Conservation (phyloP, 208 protist species). For the Trypanosoma mega region DNA sequence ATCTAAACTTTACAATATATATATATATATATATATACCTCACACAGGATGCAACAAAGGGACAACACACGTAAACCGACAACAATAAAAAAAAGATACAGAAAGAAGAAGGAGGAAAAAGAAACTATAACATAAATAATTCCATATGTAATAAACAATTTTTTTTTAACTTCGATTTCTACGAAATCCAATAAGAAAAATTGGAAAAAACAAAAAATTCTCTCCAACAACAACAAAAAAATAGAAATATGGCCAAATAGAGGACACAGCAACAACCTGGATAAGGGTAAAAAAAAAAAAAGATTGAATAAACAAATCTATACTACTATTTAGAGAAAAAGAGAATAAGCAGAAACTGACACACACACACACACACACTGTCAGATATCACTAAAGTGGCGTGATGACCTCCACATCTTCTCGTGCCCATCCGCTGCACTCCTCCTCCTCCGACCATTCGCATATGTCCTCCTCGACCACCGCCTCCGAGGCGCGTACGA, state of each 20-base stretch:
- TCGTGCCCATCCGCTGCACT: conserved; percentile 5
- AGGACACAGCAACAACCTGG: not conserved
- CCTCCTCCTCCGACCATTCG: conserved; percentile 14
- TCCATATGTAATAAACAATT: too few relatives aligned
- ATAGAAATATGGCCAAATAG: not conserved
- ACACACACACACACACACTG: not conserved
- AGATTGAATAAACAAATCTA: too few relatives aligned
- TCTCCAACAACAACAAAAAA: conserved; percentile 3
- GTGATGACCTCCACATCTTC: conserved; percentile 56
- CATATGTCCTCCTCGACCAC: conserved; percentile 17
- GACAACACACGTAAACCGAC: conserved; percentile 5
- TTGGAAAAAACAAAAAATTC: conserved; percentile 10
- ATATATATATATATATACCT: conserved; percentile 18
- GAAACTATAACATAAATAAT: conserved; percentile 1
- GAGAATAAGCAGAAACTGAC: too few relatives aligned
- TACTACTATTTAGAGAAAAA: too few relatives aligned
- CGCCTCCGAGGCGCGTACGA: not conserved
- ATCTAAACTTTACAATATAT: not conserved
- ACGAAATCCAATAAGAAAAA: too few relatives aligned
- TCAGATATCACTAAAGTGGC: conserved; percentile 28
- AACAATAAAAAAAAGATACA: conserved; percentile 15
- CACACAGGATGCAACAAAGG: not conserved
- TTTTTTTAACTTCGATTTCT: too few relatives aligned
- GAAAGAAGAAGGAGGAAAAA: conserved; percentile 1
- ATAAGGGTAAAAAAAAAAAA: too few relatives aligned